Percentiles rank a stretch among this genome's conserved stretches.
phyloP scores from a whole-genome alignment of 148 eudicot genomes.

The Rhododendron williamsianum region DNA sequence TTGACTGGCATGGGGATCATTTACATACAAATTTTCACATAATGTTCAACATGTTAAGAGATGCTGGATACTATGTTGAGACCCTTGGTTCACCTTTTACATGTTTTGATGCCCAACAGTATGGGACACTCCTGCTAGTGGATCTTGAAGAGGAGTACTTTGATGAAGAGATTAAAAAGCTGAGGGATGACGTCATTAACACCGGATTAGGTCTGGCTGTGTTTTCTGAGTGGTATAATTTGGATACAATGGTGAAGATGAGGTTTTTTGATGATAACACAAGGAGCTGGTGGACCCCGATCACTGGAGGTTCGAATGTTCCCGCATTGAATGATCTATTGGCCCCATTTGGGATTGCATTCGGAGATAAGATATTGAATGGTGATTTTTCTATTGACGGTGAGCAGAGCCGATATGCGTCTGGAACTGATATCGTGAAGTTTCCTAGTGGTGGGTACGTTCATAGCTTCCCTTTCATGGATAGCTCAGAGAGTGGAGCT shows the following conservation, averaged over 20 bases:
- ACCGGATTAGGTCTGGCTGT: conserved; percentile 84
- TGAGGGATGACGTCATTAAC: conserved; percentile 66
- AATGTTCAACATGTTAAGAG: conserved; percentile 89
- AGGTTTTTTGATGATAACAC: conserved; percentile 97
- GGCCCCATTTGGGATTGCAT: conserved; percentile 91
- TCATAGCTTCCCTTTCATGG: conserved; percentile 82
- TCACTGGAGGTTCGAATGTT: conserved; percentile 91
- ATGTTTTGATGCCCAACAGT: conserved; percentile 90
- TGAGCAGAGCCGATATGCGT: conserved; percentile 86
- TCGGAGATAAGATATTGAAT: conserved; percentile 91
- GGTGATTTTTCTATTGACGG: conserved; percentile 86
- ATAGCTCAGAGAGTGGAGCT: conserved; percentile 80
- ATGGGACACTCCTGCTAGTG: conserved; percentile 89
- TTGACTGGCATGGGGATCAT: conserved; percentile 99
- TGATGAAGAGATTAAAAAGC: conserved; percentile 74
- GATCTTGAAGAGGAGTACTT: conserved; percentile 99
- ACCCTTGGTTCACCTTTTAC: conserved; percentile 97
- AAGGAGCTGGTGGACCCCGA: conserved; percentile 99
- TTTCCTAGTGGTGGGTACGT: conserved; percentile 91
- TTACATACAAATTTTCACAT: conserved; percentile 90
- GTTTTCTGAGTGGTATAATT: conserved; percentile 97
- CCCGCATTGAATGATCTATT: conserved; percentile 96
- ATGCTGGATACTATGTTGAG: conserved; percentile 91
- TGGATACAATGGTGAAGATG: conserved; percentile 94
- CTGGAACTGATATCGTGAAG: conserved; percentile 82